Percentiles rank a stretch among this genome's conserved stretches.
phyloP scores from a whole-genome alignment of 495 filamentous ascomycete genomes.

The Lepidopterella palustris region DNA sequence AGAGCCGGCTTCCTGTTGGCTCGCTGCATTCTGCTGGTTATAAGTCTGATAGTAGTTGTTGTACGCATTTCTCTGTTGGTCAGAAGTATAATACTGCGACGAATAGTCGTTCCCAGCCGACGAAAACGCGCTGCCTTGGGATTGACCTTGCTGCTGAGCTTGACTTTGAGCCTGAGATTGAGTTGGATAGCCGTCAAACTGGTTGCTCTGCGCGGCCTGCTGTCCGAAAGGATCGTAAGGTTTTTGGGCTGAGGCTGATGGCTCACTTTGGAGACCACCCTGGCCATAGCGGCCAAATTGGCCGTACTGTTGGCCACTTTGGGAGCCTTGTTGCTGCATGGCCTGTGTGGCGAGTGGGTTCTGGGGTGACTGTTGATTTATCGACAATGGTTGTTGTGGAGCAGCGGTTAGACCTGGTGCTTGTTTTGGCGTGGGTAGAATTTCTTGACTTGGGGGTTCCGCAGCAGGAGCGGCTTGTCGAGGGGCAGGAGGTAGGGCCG shows the following conservation, averaged over 20 bases:
- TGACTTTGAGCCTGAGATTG: constrained; percentile 40
- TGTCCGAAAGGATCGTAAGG: constrained; percentile 82
- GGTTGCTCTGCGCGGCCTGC: constrained; percentile 51
- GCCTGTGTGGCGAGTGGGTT: constrained; percentile 45
- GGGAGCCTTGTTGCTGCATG: constrained; percentile 33
- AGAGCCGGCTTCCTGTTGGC: constrained; percentile 64
- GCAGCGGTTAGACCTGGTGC: constrained; percentile 42
- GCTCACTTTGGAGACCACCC: constrained; percentile 49
- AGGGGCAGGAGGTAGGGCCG: constrained; percentile 75
- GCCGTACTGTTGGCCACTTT: constrained; percentile 41
- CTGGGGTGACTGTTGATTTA: constrained; percentile 41
- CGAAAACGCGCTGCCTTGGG: constrained; percentile 55
- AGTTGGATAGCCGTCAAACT: constrained; percentile 52
- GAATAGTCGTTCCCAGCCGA: constrained; percentile 76
- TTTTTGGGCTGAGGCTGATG: constrained; percentile 62
- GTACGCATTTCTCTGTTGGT: constrained; percentile 66
- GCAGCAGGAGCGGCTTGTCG: constrained; percentile 31
- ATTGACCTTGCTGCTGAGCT: constrained; percentile 39
- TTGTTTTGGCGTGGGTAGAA: constrained; percentile 40
- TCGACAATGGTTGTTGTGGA: constrained; percentile 37
- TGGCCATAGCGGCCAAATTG: constrained; percentile 68
- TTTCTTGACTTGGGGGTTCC: constrained; percentile 25
- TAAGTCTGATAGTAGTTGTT: constrained; percentile 74
- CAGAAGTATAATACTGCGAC: constrained; percentile 72
- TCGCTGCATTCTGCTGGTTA: constrained; percentile 58